Evolutionary conservation across 148 eudicot genomes (phyloP).

Genomic region (Fagopyrum homotropicum): DNA sequence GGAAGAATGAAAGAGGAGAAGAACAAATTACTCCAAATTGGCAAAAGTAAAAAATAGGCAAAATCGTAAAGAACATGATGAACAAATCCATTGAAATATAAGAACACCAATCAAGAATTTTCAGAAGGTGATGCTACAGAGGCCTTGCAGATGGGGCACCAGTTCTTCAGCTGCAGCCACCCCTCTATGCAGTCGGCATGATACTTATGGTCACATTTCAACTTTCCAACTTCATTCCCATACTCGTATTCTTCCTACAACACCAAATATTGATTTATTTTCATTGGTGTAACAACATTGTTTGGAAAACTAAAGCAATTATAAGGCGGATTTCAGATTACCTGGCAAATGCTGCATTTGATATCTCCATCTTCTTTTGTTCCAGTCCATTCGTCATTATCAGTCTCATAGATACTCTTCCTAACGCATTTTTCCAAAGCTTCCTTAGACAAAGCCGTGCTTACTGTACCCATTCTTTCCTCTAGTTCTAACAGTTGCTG

Average conservation of each 20-base stretch:
- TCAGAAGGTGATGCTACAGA: background rate
- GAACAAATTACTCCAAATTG: too few species aligned
- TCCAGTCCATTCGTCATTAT: constrained; percentile 17
- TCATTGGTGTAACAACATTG: background rate
- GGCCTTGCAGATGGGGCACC: constrained; percentile 97
- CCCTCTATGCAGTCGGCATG: constrained; percentile 56
- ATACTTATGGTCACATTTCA: constrained; percentile 63
- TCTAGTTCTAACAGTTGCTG: constrained; percentile 87
- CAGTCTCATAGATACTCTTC: constrained; percentile 36
- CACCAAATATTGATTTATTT: background rate
- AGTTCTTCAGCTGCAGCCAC: constrained; percentile 85
- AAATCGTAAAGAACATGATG: background rate
- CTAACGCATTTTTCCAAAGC: constrained; percentile 52
- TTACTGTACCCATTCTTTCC: constrained; percentile 91
- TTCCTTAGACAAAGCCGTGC: constrained; percentile 77
- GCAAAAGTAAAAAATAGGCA: background rate
- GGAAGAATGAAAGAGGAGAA: too few species aligned
- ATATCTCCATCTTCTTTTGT: constrained; percentile 34
- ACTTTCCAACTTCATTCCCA: constrained; percentile 64
- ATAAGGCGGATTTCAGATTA: constrained; percentile 12
- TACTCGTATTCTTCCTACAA: constrained; percentile 71
- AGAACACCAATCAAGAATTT: background rate
- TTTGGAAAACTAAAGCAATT: background rate
- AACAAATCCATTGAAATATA: background rate
- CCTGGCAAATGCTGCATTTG: constrained; percentile 98